Percentiles rank a stretch among this genome's conserved stretches.
Evolutionary conservation across 345 rosid species (phyloP).

Genomic region (Pistacia integerrima): DNA sequence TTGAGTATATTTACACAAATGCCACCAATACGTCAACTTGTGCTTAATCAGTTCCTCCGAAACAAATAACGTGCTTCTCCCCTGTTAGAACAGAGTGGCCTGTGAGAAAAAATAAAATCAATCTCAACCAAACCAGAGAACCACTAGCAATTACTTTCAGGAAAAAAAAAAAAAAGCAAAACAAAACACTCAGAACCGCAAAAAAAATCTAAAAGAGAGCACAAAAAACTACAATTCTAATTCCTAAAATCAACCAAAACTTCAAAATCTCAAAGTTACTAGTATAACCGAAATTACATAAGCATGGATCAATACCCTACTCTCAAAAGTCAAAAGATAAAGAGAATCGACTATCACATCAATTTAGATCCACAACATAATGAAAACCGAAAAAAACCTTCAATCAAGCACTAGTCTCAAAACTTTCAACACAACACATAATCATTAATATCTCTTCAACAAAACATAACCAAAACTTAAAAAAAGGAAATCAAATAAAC

Average conservation of each 20-base stretch:
- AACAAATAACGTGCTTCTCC: slow-evolving; percentile 7
- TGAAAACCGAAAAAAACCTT: slow-evolving; percentile 12
- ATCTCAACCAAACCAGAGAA: slow-evolving; percentile 1
- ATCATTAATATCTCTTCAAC: neutral
- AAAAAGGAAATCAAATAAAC: slow-evolving; percentile 13
- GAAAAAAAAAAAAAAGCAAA: slow-evolving; percentile 2
- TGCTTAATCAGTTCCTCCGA: slow-evolving; percentile 14
- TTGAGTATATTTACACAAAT: slow-evolving; percentile 10
- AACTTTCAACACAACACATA: neutral
- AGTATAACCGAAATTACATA: neutral
- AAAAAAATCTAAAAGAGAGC: neutral
- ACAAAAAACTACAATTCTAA: neutral
- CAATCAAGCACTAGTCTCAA: slow-evolving; percentile 5
- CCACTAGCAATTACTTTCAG: neutral
- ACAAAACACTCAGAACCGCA: neutral
- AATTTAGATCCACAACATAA: neutral
- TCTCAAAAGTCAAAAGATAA: slow-evolving; percentile 13
- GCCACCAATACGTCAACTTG: slow-evolving; percentile 3
- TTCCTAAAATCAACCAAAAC: neutral
- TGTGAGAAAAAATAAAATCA: slow-evolving; percentile 7
- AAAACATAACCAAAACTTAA: neutral
- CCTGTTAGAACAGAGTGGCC: slow-evolving; percentile 26
- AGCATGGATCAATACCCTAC: slow-evolving; percentile 36
- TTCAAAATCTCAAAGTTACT: neutral
- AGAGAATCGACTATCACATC: neutral